Conservation (phyloP, 164 flowering plant species). For the Taxillus chinensis region DNA sequence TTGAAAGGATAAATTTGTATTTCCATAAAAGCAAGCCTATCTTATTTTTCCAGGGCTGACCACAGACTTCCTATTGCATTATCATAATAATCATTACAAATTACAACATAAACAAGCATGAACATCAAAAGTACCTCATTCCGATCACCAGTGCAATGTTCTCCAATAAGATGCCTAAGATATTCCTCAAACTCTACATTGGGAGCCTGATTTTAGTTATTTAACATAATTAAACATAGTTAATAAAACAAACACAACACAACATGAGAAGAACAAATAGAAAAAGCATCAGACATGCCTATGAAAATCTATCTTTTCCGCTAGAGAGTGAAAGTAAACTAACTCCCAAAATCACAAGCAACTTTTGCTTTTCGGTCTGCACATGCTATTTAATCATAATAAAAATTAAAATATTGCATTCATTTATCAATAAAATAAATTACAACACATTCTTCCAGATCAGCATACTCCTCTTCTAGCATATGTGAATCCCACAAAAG, state of each 20-base stretch:
- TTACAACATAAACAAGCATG: too few relatives aligned
- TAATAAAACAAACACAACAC: too few relatives aligned
- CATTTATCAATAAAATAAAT: too few relatives aligned
- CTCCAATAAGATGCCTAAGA: constrained; percentile 56
- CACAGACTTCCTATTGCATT: background rate
- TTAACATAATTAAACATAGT: background rate
- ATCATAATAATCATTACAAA: too few relatives aligned
- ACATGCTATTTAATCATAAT: too few relatives aligned
- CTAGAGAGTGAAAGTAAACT: too few relatives aligned
- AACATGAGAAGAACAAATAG: background rate
- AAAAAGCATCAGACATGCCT: background rate
- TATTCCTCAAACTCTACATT: constrained; percentile 98
- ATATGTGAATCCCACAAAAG: too few relatives aligned
- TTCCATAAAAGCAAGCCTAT: background rate
- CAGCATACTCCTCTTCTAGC: too few relatives aligned
- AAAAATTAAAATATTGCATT: too few relatives aligned
- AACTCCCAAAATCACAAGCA: too few relatives aligned
- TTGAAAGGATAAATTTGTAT: background rate
- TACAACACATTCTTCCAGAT: too few relatives aligned
- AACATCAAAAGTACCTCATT: constrained; percentile 92
- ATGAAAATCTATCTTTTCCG: background rate
- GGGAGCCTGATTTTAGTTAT: constrained; percentile 60
- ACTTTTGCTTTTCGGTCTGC: too few relatives aligned
- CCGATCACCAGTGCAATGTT: constrained; percentile 59
- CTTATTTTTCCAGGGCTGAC: background rate